Evolutionary conservation across 2,329 filamentous ascomycete species (phyloP).

Genomic region (Cryoendolithus antarcticus): DNA sequence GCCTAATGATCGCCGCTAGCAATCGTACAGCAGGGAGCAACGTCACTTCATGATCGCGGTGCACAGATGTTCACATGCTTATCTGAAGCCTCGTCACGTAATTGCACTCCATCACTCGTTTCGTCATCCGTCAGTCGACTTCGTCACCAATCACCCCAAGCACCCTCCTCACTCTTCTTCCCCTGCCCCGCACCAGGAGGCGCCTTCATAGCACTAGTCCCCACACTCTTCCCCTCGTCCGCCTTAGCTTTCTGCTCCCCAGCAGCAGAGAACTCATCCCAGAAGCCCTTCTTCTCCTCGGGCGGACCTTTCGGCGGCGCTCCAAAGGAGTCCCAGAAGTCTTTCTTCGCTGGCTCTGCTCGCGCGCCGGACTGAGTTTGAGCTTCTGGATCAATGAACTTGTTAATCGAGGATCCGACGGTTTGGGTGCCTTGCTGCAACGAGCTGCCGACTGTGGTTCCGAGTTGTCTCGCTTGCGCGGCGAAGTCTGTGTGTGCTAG

Average conservation of each 20-base stretch:
- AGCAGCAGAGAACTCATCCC: slow-evolving; percentile 34
- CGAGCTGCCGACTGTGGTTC: slow-evolving; percentile 43
- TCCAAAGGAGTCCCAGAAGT: slow-evolving; percentile 90
- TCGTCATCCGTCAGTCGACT: no score
- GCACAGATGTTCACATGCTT: no score
- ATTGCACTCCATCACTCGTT: no score
- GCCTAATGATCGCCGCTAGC: no score
- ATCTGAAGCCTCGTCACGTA: no score
- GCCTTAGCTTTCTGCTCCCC: slow-evolving; percentile 19
- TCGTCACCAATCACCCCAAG: slow-evolving; percentile 36
- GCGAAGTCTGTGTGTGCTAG: slow-evolving; percentile 47
- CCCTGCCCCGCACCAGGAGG: slow-evolving; percentile 17
- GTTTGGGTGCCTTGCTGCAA: slow-evolving; percentile 55
- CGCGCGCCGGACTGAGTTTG: slow-evolving; percentile 30
- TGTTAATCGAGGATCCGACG: slow-evolving; percentile 67
- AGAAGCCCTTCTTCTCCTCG: slow-evolving; percentile 42
- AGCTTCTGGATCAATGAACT: slow-evolving; percentile 59
- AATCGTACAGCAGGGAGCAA: no score
- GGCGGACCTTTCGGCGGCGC: slow-evolving; percentile 42
- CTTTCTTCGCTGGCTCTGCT: slow-evolving; percentile 55
- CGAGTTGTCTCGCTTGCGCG: slow-evolving; percentile 46
- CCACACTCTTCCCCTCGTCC: slow-evolving; percentile 37
- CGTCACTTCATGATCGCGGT: no score
- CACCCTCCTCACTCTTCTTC: slow-evolving; percentile 41
- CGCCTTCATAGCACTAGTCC: slow-evolving; percentile 53